These are phyloP conservation scores for Irpex lacteus DNA, from an alignment of 1,284 basidiomycete species.

Conservation along the genomic window DNA sequence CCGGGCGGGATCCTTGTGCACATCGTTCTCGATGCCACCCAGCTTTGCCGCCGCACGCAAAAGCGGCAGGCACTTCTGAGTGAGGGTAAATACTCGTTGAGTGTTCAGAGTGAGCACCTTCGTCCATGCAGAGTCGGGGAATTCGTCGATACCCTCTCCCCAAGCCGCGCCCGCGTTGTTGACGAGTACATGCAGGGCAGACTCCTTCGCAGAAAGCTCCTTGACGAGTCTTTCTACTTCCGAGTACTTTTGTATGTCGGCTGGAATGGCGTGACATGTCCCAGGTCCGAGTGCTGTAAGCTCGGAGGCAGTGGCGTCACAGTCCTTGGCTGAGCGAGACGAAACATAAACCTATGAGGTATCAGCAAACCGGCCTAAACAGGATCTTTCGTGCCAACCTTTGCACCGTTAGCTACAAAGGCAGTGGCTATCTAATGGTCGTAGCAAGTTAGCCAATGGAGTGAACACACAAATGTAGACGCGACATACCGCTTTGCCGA, in stretches of 20 bases:
- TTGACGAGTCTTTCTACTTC: constrained; percentile 55
- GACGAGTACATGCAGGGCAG: constrained; percentile 56
- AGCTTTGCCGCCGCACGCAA: constrained; percentile 50
- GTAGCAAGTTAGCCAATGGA: not conserved
- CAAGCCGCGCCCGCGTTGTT: constrained; percentile 72
- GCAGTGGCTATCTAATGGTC: constrained; percentile 58
- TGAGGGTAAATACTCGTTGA: constrained; percentile 69
- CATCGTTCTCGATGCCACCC: constrained; percentile 35
- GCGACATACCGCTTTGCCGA: constrained; percentile 63
- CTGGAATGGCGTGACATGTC: constrained; percentile 54
- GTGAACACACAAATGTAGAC: not conserved
- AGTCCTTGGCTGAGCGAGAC: constrained; percentile 57
- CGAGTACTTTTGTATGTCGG: constrained; percentile 56
- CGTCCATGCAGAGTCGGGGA: constrained; percentile 54
- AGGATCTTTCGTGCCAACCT: constrained; percentile 32
- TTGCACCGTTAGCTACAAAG: constrained; percentile 64
- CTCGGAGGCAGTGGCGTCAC: constrained; percentile 53
- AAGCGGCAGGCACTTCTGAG: constrained; percentile 64
- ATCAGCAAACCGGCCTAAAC: not conserved
- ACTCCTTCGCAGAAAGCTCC: constrained; percentile 51
- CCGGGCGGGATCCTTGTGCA: constrained; percentile 49
- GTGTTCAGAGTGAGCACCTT: constrained; percentile 67
- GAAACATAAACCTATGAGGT: constrained; percentile 47
- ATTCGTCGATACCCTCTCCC: constrained; percentile 55
- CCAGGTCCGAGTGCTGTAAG: constrained; percentile 57